Evolutionary conservation across 805 yeast species (phyloP), one percentile per base, ranked within the genome.

Genomic region (Pichia insulana): DNA sequence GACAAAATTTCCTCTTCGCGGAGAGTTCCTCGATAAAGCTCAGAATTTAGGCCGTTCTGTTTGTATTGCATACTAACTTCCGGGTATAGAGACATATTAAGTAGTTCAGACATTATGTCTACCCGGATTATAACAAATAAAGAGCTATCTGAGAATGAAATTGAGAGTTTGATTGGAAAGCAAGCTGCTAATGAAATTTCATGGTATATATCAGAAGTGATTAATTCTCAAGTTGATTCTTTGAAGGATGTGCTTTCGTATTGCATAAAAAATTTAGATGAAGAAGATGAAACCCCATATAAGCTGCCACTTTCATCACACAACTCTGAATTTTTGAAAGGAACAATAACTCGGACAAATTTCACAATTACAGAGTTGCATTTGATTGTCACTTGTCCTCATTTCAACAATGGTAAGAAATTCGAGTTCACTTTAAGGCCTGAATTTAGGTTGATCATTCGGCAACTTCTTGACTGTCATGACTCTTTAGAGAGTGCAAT

Each of bases 231-330:
- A 43, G 43, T 74, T 18, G 78, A 78, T 6, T 59, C 63, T 19
- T 56, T 75, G 1, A 54, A 62, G 25, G 79, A 73, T 30, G 67
- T 69, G 10, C 58, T 75, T 13, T 51, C 51, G 17, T 53, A 57
- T 18, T 73, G 78, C 47, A 49, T 70, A 1, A 62, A 61, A 3
- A 54, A 65, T 45, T 49, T 74, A 2, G 57, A 55, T 36, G 64
- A 60, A 27, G 55, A 61, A 0, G 65, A 67, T 36, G 54, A 61
- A 10, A 62, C 62, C 10, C 61, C 70, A 12, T 68, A 76, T 40
- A 78, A 73, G 43, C 63, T 82, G 39, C 83, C 88, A 0, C 59
- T 82, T 7, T 65, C 78, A 0, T 68, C 78, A 0, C 63, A 69
- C 13, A 72, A 78, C 42, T 70, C 73, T 43, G 82, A 78, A 44